phyloP scores from a whole-genome alignment of 495 filamentous ascomycete species.

The Immersiella caudata region DNA sequence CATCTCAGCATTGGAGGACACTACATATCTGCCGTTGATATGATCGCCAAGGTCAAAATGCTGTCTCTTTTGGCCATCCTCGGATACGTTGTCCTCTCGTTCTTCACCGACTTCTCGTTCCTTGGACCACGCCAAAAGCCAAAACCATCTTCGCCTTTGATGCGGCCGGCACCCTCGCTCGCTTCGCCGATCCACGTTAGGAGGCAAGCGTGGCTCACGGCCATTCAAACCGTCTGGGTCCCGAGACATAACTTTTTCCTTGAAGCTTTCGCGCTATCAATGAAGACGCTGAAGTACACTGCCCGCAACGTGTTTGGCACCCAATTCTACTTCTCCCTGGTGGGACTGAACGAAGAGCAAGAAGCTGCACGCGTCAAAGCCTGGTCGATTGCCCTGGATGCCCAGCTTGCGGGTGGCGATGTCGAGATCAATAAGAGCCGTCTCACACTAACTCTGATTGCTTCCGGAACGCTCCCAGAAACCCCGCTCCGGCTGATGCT shows the following conservation, averaged over 20 bases:
- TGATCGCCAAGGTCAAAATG: slow-evolving; percentile 58
- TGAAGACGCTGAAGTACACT: slow-evolving; percentile 80
- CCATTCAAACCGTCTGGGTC: slow-evolving; percentile 93
- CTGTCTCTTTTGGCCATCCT: slow-evolving; percentile 66
- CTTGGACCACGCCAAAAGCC: slow-evolving; percentile 48
- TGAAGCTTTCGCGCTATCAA: slow-evolving; percentile 76
- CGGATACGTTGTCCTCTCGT: slow-evolving; percentile 67
- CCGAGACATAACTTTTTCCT: slow-evolving; percentile 82
- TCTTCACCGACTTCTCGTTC: slow-evolving; percentile 59
- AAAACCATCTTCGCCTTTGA: slow-evolving; percentile 37
- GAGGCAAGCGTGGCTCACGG: slow-evolving; percentile 89
- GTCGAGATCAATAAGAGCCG: slow-evolving; percentile 85
- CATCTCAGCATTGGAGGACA: slow-evolving; percentile 54
- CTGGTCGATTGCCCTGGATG: slow-evolving; percentile 93
- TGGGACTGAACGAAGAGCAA: slow-evolving; percentile 80
- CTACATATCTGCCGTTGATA: slow-evolving; percentile 42
- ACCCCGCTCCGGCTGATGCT: slow-evolving; percentile 87
- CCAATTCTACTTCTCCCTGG: slow-evolving; percentile 72
- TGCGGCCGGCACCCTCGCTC: slow-evolving; percentile 64
- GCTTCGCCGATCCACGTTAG: slow-evolving; percentile 85
- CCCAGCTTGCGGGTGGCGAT: slow-evolving; percentile 93
- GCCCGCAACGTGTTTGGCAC: slow-evolving; percentile 77
- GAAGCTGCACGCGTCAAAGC: slow-evolving; percentile 87
- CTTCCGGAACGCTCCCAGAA: slow-evolving; percentile 82
- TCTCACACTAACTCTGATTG: slow-evolving; percentile 82